Percentiles rank a stretch among this genome's conserved stretches.
phyloP scores from a whole-genome alignment of 2,329 filamentous ascomycete genomes.

The Berkeleyomyces basicola region DNA sequence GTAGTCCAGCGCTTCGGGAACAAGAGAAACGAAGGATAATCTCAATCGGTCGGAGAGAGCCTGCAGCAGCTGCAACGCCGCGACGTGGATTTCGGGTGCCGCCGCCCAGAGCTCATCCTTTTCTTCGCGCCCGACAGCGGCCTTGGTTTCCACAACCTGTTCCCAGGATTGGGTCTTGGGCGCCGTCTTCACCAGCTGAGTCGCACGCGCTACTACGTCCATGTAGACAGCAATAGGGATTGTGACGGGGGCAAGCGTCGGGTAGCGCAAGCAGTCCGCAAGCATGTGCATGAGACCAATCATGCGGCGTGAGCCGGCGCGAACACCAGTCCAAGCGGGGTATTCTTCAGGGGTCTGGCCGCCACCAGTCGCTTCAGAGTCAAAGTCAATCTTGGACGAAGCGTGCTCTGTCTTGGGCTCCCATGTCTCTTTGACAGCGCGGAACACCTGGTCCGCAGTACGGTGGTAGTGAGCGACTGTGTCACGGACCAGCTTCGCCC shows the following conservation, averaged over 20 bases:
- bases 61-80: slow-evolving; percentile 46
- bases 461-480: slow-evolving; percentile 49
- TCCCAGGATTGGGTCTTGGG: slow-evolving; percentile 30
- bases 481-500: slow-evolving; percentile 48
- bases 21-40: slow-evolving; percentile 38
- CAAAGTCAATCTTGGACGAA: slow-evolving; percentile 27
- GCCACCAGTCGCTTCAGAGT: slow-evolving; percentile 32
- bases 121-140: slow-evolving; percentile 63
- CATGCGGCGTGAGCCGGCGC: slow-evolving; percentile 54
- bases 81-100: slow-evolving; percentile 58
- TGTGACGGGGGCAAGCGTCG: slow-evolving; percentile 48
- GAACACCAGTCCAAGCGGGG: slow-evolving; percentile 58
- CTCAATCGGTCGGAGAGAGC: slow-evolving; percentile 42
- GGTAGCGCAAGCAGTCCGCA: slow-evolving; percentile 41
- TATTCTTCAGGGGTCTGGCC: slow-evolving; percentile 32
- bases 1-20: slow-evolving; percentile 53
- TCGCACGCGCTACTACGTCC: slow-evolving; percentile 53
- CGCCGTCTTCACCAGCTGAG: slow-evolving; percentile 43
- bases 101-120: slow-evolving; percentile 60
- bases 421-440: slow-evolving; percentile 69
- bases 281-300: slow-evolving; percentile 49
- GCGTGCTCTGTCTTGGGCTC: slow-evolving; percentile 43
- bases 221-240: slow-evolving; percentile 51
- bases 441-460: slow-evolving; percentile 61
- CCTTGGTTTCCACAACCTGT: slow-evolving; percentile 45